Percentiles rank a stretch among this genome's conserved stretches.
Conservation (phyloP, 306 rosid species). For the Gillenia trifoliata region DNA sequence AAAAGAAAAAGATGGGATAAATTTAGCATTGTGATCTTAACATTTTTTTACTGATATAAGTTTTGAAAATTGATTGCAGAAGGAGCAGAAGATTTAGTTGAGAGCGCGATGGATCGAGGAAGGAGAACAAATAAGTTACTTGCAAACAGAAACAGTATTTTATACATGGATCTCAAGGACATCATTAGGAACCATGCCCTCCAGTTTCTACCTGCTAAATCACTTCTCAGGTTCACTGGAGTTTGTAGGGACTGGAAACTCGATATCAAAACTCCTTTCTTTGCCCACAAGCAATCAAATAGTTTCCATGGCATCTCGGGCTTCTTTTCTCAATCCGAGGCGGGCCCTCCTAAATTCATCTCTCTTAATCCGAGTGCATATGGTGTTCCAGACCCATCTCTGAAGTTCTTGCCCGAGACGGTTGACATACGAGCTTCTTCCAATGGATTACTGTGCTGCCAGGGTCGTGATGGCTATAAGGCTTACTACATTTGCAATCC, state of each 20-base stretch:
- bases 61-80: slow-evolving; percentile 5
- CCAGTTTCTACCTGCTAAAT: slow-evolving; percentile 34
- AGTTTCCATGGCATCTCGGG: slow-evolving; percentile 16
- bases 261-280: slow-evolving; percentile 28
- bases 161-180: slow-evolving; percentile 28
- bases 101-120: slow-evolving; percentile 19
- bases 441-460: slow-evolving; percentile 37
- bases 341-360: slow-evolving; percentile 13
- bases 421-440: slow-evolving; percentile 31
- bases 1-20: no score
- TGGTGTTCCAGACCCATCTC: slow-evolving; percentile 34
- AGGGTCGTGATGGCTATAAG: slow-evolving; percentile 18
- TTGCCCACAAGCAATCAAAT: slow-evolving; percentile 36
- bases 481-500: slow-evolving; percentile 43
- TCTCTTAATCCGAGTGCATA: slow-evolving; percentile 19
- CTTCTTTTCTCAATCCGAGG: slow-evolving; percentile 7
- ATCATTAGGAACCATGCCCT: slow-evolving; percentile 30
- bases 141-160: slow-evolving; percentile 16
- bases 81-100: neutral
- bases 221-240: slow-evolving; percentile 28
- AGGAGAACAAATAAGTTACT: slow-evolving; percentile 1
- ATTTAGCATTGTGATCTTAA: no score
- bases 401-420: slow-evolving; percentile 29
- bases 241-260: slow-evolving; percentile 36
- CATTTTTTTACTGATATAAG: neutral